phyloP scores from a whole-genome alignment of 169 alveolate genomes.

The Prorocentrum cordatum region DNA sequence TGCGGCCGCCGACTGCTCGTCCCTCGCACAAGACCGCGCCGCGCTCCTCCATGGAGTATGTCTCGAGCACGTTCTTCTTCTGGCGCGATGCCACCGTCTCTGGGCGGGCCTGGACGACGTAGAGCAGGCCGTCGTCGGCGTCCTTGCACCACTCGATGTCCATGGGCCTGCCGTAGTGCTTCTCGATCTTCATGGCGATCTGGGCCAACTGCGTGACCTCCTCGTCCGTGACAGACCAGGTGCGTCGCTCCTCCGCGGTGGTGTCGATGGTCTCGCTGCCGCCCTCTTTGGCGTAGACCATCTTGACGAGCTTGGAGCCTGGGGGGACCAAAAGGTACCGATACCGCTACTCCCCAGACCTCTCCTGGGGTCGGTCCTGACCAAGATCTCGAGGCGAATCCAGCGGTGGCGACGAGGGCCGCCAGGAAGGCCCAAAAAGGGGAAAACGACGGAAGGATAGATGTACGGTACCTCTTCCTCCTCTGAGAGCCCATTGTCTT shows the following conservation, averaged over 20 bases:
- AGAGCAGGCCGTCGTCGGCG: constrained; percentile 47
- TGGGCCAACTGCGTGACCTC: constrained; percentile 24
- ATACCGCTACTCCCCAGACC: no score
- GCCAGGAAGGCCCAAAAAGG: no score
- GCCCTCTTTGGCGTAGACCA: constrained; percentile 58
- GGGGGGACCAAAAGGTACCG: no score
- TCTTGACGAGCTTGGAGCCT: constrained; percentile 45
- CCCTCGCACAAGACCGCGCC: constrained; percentile 10
- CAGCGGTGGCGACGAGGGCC: no score
- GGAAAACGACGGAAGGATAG: no score
- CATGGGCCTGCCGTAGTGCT: constrained; percentile 62
- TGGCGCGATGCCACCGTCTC: constrained; percentile 51
- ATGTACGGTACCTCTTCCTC: no score
- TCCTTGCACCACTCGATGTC: constrained; percentile 64
- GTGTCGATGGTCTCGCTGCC: constrained; percentile 47
- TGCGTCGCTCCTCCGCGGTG: constrained; percentile 30
- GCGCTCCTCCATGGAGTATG: constrained; percentile 64
- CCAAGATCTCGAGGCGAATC: no score
- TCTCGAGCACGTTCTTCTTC: constrained; percentile 45
- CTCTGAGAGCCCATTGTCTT: constrained; percentile 64
- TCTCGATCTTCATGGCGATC: constrained; percentile 62
- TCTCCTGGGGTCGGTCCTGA: no score
- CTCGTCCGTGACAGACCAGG: constrained; percentile 46
- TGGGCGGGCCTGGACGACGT: constrained; percentile 51
- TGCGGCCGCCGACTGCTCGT: constrained; percentile 39